Percentiles rank a stretch among this genome's conserved stretches.
Evolutionary conservation across 2,329 filamentous ascomycete genomes (phyloP).

Genomic region (Endocalyx cinctus): DNA sequence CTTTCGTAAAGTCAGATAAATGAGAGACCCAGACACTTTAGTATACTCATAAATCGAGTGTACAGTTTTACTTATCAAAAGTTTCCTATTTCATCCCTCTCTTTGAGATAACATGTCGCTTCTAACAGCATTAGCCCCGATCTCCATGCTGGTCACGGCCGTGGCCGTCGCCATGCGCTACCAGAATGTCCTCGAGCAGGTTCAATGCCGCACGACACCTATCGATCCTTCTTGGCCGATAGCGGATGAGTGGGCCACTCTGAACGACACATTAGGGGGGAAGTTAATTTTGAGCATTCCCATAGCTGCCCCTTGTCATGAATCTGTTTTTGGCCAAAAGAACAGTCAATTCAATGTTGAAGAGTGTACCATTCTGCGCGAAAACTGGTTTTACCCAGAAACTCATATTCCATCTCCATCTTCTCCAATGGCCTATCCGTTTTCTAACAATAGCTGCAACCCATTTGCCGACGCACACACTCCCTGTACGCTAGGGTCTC

Average conservation of each 20-base stretch:
- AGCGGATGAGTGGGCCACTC: conserved; percentile 36
- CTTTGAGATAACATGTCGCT: no score
- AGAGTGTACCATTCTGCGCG: conserved; percentile 24
- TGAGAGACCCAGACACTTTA: no score
- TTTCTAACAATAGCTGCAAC: conserved; percentile 24
- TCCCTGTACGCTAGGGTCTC: conserved; percentile 33
- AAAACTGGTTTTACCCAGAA: conserved; percentile 10
- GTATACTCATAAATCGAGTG: no score
- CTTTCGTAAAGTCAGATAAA: no score
- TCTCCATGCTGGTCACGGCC: no score
- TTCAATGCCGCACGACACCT: conserved; percentile 45
- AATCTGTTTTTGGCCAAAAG: background rate
- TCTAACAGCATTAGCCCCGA: no score
- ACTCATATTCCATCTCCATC: conserved; percentile 8
- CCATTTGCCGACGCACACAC: conserved; percentile 37
- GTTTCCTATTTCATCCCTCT: no score
- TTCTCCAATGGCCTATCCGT: conserved; percentile 21
- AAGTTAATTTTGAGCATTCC: conserved; percentile 49
- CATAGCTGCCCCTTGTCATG: conserved; percentile 48
- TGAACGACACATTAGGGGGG: conserved; percentile 49
- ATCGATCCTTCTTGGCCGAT: conserved; percentile 52
- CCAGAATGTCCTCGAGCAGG: no score
- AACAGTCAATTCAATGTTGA: conserved; percentile 29
- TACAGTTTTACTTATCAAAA: no score
- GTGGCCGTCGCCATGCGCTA: no score